Evolutionary conservation across 805 yeast genomes (phyloP).

Genomic region (Lachancea sp.): DNA sequence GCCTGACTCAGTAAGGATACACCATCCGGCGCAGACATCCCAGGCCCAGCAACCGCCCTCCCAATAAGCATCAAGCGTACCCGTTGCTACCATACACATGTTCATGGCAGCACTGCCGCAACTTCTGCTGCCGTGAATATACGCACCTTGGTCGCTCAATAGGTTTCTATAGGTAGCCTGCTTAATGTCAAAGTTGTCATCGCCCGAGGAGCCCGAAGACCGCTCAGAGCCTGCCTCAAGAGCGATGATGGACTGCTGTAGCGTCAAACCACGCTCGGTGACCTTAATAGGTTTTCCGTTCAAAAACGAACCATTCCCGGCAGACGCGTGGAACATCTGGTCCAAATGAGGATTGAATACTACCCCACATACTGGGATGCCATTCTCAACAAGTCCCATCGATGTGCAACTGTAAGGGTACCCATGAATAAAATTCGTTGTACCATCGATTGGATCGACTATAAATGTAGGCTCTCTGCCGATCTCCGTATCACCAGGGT

Average conservation of each 20-base stretch:
- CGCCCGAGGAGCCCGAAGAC: constrained; percentile 43
- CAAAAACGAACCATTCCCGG: constrained; percentile 49
- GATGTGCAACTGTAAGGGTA: constrained; percentile 61
- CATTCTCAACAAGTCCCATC: constrained; percentile 46
- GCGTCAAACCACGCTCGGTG: constrained; percentile 33
- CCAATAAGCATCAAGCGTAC: constrained; percentile 57
- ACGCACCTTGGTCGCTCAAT: constrained; percentile 45
- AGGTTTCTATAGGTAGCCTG: constrained; percentile 42
- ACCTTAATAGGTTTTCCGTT: constrained; percentile 38
- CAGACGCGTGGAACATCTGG: constrained; percentile 47
- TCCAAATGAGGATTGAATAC: constrained; percentile 56
- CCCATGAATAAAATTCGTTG: constrained; percentile 57
- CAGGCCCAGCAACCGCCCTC: constrained; percentile 66
- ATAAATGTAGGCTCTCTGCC: constrained; percentile 53
- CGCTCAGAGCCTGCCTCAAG: constrained; percentile 60
- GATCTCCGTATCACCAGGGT: constrained; percentile 42
- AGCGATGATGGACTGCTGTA: constrained; percentile 50
- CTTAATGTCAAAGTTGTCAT: constrained; percentile 42
- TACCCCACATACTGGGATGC: constrained; percentile 53
- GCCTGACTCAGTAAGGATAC: constrained; percentile 53
- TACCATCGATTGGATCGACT: constrained; percentile 62
- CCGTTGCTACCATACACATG: constrained; percentile 51
- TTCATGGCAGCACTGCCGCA: constrained; percentile 64
- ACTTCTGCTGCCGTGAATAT: constrained; percentile 55
- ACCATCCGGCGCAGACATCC: constrained; percentile 70